Evolutionary conservation across 345 rosid species (phyloP), one percentile per base, ranked within the genome.

Genomic region (Populus euphratica): DNA sequence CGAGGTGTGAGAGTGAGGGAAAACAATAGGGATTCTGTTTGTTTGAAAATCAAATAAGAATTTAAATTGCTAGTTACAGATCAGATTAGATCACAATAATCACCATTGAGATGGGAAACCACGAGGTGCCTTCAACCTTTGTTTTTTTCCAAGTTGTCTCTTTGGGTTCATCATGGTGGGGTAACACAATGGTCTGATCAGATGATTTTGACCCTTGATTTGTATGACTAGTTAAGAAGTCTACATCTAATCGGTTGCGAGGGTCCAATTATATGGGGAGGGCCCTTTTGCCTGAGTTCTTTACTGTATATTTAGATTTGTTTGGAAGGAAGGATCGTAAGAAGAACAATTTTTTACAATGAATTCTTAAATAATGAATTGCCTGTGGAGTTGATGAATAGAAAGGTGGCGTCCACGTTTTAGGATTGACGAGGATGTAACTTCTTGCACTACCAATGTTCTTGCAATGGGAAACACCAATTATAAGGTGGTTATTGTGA

Each of bases 1-100:
- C 20, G 73, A 20, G 17, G 43, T 6, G 69, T 18, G 59, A 56
- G 50, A 68, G 79, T 69, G 79, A 76, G 79, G 73, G 68, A 76
- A 76, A 56, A 36, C 29, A 68, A 16, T 25, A 76, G 25, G 59
- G 41, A 9, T 0, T 14, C 16, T n/a, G 33, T 38, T 38, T 59
- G 23, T 76, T 70, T 47, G 64, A 47, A 70, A 70, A 71, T 47
- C 47, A 36, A 43, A 17, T 23, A 36, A 47, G 59, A 70, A 49
- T 47, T 29, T 17, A 61, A 17, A 1, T 25, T 6, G 69, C 39
- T 25, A 56, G 68, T 38, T 27, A 56, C 8, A 65, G 21, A 64
- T 54, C 7, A 65, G 21, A 75, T 43, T 47, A 44, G 77, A 74
- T 41, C 18, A 44, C 33, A 65, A 2, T 25, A 59, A 23, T 59